phyloP scores from a whole-genome alignment of 257 asterid genomes.

The Eucommia ulmoides region DNA sequence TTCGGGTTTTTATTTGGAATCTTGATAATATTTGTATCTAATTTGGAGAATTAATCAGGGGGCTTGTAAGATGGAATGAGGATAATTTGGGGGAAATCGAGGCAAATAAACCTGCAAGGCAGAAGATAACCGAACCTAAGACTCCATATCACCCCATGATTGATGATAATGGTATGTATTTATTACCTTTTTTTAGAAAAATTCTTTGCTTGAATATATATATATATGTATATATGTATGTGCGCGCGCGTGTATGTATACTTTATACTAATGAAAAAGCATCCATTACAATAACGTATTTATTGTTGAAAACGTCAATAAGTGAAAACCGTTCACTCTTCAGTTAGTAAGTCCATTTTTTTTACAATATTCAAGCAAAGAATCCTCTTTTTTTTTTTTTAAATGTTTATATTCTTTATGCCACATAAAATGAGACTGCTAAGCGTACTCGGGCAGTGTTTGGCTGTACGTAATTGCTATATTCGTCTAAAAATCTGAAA shows the following conservation, averaged over 20 bases:
- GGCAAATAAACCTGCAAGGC: slow-evolving; percentile 1
- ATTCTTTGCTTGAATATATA: neutral
- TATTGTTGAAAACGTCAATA: too few species aligned
- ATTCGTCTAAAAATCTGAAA: neutral
- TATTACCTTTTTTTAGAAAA: neutral
- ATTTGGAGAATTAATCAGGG: neutral
- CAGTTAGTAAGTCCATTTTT: too few species aligned
- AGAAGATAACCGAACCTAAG: slow-evolving; percentile 2
- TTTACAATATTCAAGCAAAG: too few species aligned
- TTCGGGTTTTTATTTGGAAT: neutral
- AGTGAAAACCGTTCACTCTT: too few species aligned
- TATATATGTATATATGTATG: neutral
- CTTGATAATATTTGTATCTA: neutral
- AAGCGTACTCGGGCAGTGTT: too few species aligned
- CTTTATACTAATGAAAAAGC: neutral
- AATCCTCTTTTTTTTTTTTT: too few species aligned
- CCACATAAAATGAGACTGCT: too few species aligned
- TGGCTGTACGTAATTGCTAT: neutral
- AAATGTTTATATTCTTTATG: too few species aligned
- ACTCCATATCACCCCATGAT: neutral
- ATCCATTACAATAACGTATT: too few species aligned
- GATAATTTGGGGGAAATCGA: slow-evolving; percentile 1
- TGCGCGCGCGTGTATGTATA: neutral
- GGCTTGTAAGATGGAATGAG: neutral
- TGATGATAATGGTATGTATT: slow-evolving; percentile 8